phyloP scores from a whole-genome alignment of 1,139 yeast species.

The Yamadazyma spencermartinsiae region DNA sequence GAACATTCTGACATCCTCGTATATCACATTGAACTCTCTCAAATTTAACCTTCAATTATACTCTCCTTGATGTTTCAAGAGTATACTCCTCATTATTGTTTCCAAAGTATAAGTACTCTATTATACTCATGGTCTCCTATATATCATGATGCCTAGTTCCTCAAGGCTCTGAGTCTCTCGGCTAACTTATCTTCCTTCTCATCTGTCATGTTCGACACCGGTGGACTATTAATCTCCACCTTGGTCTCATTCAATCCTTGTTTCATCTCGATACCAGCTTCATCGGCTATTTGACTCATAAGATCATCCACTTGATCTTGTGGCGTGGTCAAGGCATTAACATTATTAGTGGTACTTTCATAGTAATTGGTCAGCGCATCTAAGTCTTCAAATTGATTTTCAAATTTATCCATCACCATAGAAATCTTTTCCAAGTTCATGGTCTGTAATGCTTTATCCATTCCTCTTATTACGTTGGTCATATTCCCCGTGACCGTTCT shows the following conservation, averaged over 20 bases:
- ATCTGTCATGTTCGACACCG: constrained; percentile 47
- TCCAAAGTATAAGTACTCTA: no score
- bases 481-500: constrained; percentile 89
- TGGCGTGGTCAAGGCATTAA: constrained; percentile 87
- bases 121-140: no score
- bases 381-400: constrained; percentile 90
- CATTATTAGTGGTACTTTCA: constrained; percentile 84
- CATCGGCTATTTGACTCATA: constrained; percentile 94
- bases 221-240: constrained; percentile 45
- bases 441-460: constrained; percentile 94
- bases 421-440: constrained; percentile 95
- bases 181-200: constrained; percentile 87
- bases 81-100: no score
- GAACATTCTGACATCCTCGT: no score
- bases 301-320: constrained; percentile 94
- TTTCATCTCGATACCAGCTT: constrained; percentile 91
- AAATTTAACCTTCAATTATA: no score
- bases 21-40: no score
- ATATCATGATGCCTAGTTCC: no score
- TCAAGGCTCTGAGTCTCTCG: constrained; percentile 80
- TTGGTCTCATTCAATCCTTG: constrained; percentile 69
- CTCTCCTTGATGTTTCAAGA: no score
- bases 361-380: constrained; percentile 94
- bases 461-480: constrained; percentile 89
- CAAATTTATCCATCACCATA: constrained; percentile 95